Base-by-base conservation (phyloP, 495 filamentous ascomycete species). In the Apodospora peruviana region DNA sequence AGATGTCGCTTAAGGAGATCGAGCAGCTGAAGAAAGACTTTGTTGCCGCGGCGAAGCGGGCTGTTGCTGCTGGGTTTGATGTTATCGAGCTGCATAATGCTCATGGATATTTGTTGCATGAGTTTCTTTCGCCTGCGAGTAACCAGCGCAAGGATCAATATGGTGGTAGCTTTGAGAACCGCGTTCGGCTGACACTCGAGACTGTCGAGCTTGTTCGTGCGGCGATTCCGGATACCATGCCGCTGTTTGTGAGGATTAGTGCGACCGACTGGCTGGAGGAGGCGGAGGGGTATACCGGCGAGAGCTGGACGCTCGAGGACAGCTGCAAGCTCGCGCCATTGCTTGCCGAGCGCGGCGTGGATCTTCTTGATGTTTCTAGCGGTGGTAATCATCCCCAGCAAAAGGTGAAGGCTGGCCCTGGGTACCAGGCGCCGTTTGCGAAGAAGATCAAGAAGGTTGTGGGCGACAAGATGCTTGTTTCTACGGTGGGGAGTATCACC, bases 81-180 rank as follows among this genome's bases (percentile, higher is more conserved):
- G 79, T 76, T 0, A 50, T 83, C 14, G 72, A 83, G 62, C 58
- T 83, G 25, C 79, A 83, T 64, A 74, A 59, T 22, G 78, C 80
- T 17, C 79, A 84, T 64, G 79, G 81, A 21, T 84, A 81, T 62
- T 61, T 84, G 36, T 61, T 82, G 18, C 70, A 71, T 67, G 65
- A 57, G 59, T 67, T 68, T 48, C 55, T 65, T 18, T 65, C 62
- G 20, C 81, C 79, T 2, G 67, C 67, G 2, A 67, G 70, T 40
- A 86, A 86, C 67, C 66, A 70, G 42, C 71, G 83, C 14, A 81
- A 75, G 5, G 84, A 87, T 58, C 48, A 68, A n/a, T 87, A 86
- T 55, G 84, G 84, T 17, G 84, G 84, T 21, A 66, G 61, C 38
- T 82, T 86, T 45, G 76, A 82, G 67, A 85, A 87, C 62, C 73